These are phyloP conservation scores for Erysimum cheiri DNA, from an alignment of 441 rosid species.

Conservation along the genomic window DNA sequence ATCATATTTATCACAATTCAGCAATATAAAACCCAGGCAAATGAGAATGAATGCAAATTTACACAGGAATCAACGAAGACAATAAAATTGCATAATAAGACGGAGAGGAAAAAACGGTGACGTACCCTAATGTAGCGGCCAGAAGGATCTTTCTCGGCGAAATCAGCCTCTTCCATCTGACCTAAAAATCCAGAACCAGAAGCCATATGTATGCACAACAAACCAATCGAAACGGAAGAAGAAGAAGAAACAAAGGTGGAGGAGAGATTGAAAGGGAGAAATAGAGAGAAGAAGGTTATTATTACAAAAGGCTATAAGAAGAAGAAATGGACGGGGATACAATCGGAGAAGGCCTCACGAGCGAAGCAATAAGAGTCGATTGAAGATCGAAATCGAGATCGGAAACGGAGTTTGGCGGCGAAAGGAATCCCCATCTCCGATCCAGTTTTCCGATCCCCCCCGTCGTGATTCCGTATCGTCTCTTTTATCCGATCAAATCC, in stretches of 20 bases:
- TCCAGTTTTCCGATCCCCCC: constrained; percentile 7
- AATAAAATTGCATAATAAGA: no score
- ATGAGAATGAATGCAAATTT: background rate
- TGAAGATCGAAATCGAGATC: constrained; percentile 55
- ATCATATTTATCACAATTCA: background rate
- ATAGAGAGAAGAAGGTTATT: background rate
- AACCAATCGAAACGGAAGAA: background rate
- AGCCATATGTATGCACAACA: constrained; percentile 40
- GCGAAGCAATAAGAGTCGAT: constrained; percentile 53
- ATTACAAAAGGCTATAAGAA: constrained; percentile 43
- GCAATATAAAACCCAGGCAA: background rate
- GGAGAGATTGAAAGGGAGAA: background rate
- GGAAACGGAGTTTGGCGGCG: constrained; percentile 58
- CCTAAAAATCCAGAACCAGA: constrained; percentile 45
- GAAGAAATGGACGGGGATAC: constrained; percentile 16
- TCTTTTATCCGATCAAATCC: constrained; percentile 22
- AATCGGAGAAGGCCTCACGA: constrained; percentile 47
- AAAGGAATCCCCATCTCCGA: constrained; percentile 37
- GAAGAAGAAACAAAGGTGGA: background rate
- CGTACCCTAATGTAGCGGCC: constrained; percentile 74
- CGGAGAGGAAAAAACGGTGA: no score
- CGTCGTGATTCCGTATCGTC: constrained; percentile 14
- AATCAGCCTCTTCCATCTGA: constrained; percentile 41
- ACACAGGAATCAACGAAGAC: no score
- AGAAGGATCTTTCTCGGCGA: constrained; percentile 64